Base-by-base conservation (phyloP, 2,329 filamentous ascomycete species). In the Xylariales sp. region DNA sequence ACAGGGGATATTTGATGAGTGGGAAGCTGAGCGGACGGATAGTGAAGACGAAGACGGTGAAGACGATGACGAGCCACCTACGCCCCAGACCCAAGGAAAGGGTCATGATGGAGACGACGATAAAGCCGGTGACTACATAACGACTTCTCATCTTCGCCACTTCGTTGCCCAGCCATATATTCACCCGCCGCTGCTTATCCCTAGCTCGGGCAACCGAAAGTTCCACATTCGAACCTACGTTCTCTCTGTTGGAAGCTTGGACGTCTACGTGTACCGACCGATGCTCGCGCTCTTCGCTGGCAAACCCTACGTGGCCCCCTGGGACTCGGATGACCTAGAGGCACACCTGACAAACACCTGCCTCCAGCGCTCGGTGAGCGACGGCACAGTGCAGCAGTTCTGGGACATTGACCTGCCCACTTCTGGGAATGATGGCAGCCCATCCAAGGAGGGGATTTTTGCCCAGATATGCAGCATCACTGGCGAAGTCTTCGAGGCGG, bases 101-200 rank as follows among this genome's bases (percentile, higher is more conserved):
- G 16, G 8, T 14, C 21, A 8, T 10, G 19, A 51, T 15, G 42
- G 48, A 31, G 44, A 49, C n/a, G 50, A 41, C 23, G 38, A 20
- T 28, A 43, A 37, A 14, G 59, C 55, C 13, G 57, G 57, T 18
- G 67, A 79, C 45, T 66, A 70, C 50, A 85, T 96, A 48, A 84
- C 88, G 40, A 88, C 91, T 4, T 93, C 87, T 1, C 89, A 96
- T 56, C 81, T 98, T 34, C 85, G 93, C 42, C 91, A 98, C 66
- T 98, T 98, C 66, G 81, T 97, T 53, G 90, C 85, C 5, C 93
- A 98, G 62, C 88, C 88, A 1, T 98, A 98, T 62, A 91, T 98
- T 52, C 78, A 95, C 59, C 87, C 85, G 2, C 90, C 91, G 0
- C 76, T 97, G 4, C 74, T 96, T 11, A 67, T 91, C 13, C 71